Evolutionary conservation across 2,329 filamentous ascomycete species (phyloP), one percentile per base, ranked within the genome.

Genomic region (Aspergillus cejpii): DNA sequence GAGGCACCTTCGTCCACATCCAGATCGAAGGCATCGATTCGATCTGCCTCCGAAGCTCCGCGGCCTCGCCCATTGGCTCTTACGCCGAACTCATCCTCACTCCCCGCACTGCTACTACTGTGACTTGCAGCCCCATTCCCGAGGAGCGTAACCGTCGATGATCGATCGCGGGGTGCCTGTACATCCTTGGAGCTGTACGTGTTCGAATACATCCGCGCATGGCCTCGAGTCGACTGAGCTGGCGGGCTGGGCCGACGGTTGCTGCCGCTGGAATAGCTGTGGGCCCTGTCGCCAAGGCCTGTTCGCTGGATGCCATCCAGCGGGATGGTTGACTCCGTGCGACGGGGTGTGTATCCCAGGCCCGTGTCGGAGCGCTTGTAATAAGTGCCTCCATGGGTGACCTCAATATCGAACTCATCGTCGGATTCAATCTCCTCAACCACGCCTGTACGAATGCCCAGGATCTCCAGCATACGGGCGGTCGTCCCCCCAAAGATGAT

Each of bases 401-500:
- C 75, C 65, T 96, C 92, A 50, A 96, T 98, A 63, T 98, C 92
- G 59, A 98, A 98, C 66, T 98, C 92, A 62, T 98, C 92, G 62
- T 98, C 92, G 36, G 88, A 95, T 63, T 98, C 92, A 36, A 94
- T 86, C 64, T 98, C 92, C 58, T 98, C 92, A 0, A 96, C 87
- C 0, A 98, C 91, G 0, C 92, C 92, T 0, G 91, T 98, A 45
- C 88, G 81, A 50, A 98, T 98, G n/a, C 89, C 86, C 12, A 97
- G 73, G 43, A 98, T 98, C 65, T 98, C 92, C 14, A 98, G 75
- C 92, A 98, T 98, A 44, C 91, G 84, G 10, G 91, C 90, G 0
- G 92, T 98, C 5, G 92, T 98, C 41, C 92, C 92, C 44, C 92
- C 92, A 59, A 98, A 98, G 51, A 98, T 97, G 68, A 98, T 98